phyloP scores from a whole-genome alignment of 2,329 filamentous ascomycete genomes.

The Bertia moriformis region DNA sequence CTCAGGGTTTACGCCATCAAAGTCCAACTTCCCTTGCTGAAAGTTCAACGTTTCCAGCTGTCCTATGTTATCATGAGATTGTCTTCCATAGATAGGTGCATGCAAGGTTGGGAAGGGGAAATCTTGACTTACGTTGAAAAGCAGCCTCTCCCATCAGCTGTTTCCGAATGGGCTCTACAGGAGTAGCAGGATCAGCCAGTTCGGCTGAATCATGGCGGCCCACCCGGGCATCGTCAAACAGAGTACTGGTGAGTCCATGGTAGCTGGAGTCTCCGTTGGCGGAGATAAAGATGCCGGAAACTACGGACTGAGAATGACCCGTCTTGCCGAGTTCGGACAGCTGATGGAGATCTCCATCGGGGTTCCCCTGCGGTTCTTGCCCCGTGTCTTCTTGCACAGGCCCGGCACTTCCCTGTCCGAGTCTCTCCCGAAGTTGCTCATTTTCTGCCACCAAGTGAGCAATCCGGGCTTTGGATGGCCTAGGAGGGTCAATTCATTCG shows the following conservation, averaged over 20 bases:
- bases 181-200: conserved; percentile 3
- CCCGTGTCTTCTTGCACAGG: too few relatives aligned
- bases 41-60: conserved; percentile 25
- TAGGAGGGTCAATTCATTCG: too few relatives aligned
- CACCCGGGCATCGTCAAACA: conserved; percentile 24
- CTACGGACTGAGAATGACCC: conserved; percentile 6
- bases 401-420: too few relatives aligned
- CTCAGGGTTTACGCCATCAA: conserved; percentile 28
- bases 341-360: too few relatives aligned
- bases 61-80: conserved; percentile 3
- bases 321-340: too few relatives aligned
- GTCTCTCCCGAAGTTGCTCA: not conserved
- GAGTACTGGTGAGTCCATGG: conserved; percentile 30
- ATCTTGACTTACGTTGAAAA: conserved; percentile 17
- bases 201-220: conserved; percentile 5
- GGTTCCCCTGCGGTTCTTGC: too few relatives aligned
- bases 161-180: conserved; percentile 4
- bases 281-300: conserved; percentile 20
- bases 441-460: not conserved
- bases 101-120: not conserved
- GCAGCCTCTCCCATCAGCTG: conserved; percentile 22
- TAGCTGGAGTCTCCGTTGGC: conserved; percentile 26
- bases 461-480: not conserved
- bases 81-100: too few relatives aligned
- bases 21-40: conserved; percentile 22